Evolutionary conservation across 106 monocot genomes (phyloP).

Genomic region (Allium fistulosum): DNA sequence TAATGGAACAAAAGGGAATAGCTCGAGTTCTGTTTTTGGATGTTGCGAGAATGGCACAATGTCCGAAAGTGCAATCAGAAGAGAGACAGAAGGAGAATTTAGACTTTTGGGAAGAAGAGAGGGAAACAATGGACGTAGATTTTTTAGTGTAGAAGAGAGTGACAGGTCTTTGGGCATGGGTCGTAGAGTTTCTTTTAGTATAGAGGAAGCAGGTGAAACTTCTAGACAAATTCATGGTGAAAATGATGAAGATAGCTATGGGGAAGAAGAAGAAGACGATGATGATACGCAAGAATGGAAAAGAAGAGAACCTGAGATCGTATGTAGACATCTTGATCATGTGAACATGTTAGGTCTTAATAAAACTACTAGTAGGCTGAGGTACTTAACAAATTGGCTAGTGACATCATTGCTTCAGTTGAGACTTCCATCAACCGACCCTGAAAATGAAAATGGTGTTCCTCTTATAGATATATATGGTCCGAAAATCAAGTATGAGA

Average conservation of each 20-base stretch:
- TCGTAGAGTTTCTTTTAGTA: conserved; percentile 44
- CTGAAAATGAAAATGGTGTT: conserved; percentile 19
- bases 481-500: conserved; percentile 89
- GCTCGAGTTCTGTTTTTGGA: conserved; percentile 24
- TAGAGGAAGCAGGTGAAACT: conserved; percentile 38
- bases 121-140: conserved; percentile 42
- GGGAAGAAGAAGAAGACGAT: conserved; percentile 20
- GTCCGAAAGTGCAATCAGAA: conserved; percentile 75
- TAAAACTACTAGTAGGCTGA: conserved; percentile 63
- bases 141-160: conserved; percentile 55
- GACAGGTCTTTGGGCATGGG: conserved; percentile 45
- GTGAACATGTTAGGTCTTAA: conserved; percentile 82
- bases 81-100: conserved; percentile 87
- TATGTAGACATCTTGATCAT: conserved; percentile 90
- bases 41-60: conserved; percentile 31
- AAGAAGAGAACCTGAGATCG: conserved; percentile 71
- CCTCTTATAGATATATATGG: conserved; percentile 78
- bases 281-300: conserved; percentile 42
- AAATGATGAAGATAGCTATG: background rate
- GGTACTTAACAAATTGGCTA: conserved; percentile 86
- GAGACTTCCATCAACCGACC: conserved; percentile 24
- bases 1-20: conserved; percentile 23
- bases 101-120: conserved; percentile 71
- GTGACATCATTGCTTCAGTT: conserved; percentile 85
- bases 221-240: conserved; percentile 13